Evolutionary conservation across 192 early-diverging fungal genomes (phyloP), one percentile per base, ranked within the genome.

Genomic region (Coemansia asiatica): DNA sequence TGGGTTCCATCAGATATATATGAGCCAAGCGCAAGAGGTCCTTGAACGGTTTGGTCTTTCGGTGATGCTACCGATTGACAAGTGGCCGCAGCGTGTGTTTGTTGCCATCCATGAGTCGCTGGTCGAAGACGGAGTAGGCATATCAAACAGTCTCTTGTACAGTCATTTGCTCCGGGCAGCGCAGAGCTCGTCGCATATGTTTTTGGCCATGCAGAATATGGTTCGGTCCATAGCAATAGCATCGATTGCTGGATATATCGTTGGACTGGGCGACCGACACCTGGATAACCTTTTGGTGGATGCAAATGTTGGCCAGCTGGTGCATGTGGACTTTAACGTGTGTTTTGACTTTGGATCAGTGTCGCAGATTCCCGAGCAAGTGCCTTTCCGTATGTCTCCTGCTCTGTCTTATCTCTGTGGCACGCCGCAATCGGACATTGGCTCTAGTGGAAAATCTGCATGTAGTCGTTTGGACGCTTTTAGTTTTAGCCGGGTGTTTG

Each of bases 301-400:
- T 64, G 44, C 61, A 0, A 16, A 44, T 16, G 49, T 35, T 4
- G 88, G 87, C 0, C 81, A 79, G 13, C 67, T 92, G 40, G 71
- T 92, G 47, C 89, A 90, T 62, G 88, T 92, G 57, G 90, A 92
- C 63, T 92, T 83, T 64, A 92, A 90, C 63, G 87, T 92, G 9
- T 87, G 88, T 64, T 92, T 90, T 60, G 90, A 90, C 44, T 87
- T 86, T 46, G 90, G 90, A 7, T 29, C 63, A 1, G 65, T 81
- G 2, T 75, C 90, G 26, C 81, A 87, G 15, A 76, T 92, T 1
- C 89, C 89, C 12, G 90, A 92, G 68, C 84, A 69, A 3, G 89
- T 91, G 7, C 90, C 90, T n/a, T 92, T 90, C 67, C 74, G 90
- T n/a, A 60, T 92, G 65, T 88, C 90, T 18, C 85, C 79, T 28